Conservation (phyloP, 148 eudicot species). For the Rhododendron henanense region DNA sequence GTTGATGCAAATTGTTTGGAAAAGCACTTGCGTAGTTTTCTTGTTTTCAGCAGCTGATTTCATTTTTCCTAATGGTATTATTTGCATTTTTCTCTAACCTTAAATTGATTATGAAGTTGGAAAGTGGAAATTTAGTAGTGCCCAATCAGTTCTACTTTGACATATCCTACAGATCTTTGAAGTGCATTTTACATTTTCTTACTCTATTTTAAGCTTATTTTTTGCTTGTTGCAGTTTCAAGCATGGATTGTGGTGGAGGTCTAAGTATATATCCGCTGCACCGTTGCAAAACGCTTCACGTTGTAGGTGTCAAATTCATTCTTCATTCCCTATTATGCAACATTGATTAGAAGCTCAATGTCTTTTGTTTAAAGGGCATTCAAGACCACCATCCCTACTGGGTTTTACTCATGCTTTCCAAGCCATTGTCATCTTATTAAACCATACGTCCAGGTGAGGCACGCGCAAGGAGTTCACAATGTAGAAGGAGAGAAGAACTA, state of each 20-base stretch:
- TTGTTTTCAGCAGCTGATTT: background rate
- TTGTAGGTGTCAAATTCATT: slow-evolving; percentile 53
- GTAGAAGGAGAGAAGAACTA: slow-evolving; percentile 86
- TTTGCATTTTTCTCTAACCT: background rate
- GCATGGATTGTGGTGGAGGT: slow-evolving; percentile 55
- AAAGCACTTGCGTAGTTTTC: background rate
- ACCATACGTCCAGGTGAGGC: slow-evolving; percentile 74
- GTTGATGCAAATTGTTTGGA: background rate
- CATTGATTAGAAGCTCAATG: slow-evolving; percentile 16
- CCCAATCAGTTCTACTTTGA: background rate
- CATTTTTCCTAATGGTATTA: background rate
- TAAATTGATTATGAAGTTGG: background rate
- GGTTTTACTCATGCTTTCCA: slow-evolving; percentile 19
- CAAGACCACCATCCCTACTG: slow-evolving; percentile 23
- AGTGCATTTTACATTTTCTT: background rate
- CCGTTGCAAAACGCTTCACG: slow-evolving; percentile 81
- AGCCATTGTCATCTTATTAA: slow-evolving; percentile 24
- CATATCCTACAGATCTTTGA: background rate
- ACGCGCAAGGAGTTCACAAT: slow-evolving; percentile 95
- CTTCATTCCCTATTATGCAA: slow-evolving; percentile 16
- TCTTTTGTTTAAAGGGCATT: slow-evolving; percentile 15
- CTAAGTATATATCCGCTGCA: slow-evolving; percentile 76
- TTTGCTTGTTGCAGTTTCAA: slow-evolving; percentile 30
- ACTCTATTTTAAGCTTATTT: background rate
- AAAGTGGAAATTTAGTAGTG: background rate